Conservation (phyloP, 2,329 filamentous ascomycete species). For the Monosporascus sp. region DNA sequence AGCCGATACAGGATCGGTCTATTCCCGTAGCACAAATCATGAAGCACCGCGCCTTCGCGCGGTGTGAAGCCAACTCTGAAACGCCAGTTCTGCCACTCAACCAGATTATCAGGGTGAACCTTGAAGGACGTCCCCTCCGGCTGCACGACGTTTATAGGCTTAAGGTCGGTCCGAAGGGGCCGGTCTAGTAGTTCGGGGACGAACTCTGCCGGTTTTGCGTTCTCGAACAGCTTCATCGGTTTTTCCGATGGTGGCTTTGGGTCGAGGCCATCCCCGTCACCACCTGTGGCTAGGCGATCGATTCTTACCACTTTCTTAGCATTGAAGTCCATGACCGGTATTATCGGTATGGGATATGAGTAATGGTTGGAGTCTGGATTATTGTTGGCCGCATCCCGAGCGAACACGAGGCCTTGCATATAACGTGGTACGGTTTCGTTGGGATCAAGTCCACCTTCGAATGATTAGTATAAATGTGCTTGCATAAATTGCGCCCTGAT, state of each 20-base stretch:
- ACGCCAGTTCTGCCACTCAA: conserved; percentile 43
- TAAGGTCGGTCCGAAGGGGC: conserved; percentile 48
- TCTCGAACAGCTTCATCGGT: conserved; percentile 43
- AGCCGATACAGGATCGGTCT: conserved; percentile 55
- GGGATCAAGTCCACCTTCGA: conserved; percentile 30
- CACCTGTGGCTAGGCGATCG: conserved; percentile 50
- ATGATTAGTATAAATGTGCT: background rate
- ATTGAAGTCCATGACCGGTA: conserved; percentile 53
- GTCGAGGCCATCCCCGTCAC: conserved; percentile 39
- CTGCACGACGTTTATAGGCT: conserved; percentile 69
- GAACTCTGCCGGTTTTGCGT: conserved; percentile 38
- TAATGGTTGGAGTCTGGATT: conserved; percentile 59
- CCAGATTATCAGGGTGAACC: conserved; percentile 22
- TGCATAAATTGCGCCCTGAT: background rate
- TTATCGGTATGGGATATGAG: conserved; percentile 54
- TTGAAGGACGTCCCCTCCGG: conserved; percentile 34
- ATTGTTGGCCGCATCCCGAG: conserved; percentile 35
- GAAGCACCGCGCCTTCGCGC: conserved; percentile 57
- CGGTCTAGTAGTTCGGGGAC: conserved; percentile 45
- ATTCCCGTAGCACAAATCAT: conserved; percentile 58
- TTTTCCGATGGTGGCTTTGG: conserved; percentile 28
- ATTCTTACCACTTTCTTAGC: conserved; percentile 52
- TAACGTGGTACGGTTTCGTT: conserved; percentile 36
- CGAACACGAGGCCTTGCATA: conserved; percentile 48
- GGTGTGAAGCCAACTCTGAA: conserved; percentile 60